Evolutionary conservation across 129 eudicot genomes (phyloP).

Genomic region (Dittrichia graveolens): DNA sequence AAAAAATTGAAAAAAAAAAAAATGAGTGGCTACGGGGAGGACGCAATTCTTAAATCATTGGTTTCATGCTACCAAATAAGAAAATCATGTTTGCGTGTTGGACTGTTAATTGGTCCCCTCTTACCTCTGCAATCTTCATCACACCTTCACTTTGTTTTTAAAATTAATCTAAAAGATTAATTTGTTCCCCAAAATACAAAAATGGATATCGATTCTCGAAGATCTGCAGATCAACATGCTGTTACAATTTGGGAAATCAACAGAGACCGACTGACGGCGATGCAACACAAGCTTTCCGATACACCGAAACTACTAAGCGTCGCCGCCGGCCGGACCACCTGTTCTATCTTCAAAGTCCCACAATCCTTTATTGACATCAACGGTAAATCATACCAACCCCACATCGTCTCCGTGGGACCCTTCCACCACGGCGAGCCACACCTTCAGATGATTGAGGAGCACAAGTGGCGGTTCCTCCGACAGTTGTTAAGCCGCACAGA

Average conservation of each 20-base stretch:
- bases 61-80: too few relatives aligned
- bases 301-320: constrained; percentile 56
- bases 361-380: constrained; percentile 59
- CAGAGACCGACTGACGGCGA: constrained; percentile 42
- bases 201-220: constrained; percentile 26
- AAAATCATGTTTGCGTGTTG: too few relatives aligned
- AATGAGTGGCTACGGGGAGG: too few relatives aligned
- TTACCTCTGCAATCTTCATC: too few relatives aligned
- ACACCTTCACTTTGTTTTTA: background rate
- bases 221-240: constrained; percentile 25
- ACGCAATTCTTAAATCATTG: too few relatives aligned
- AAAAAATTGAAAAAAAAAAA: too few relatives aligned
- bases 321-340: constrained; percentile 63
- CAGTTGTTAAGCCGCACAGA: constrained; percentile 45
- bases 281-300: constrained; percentile 57
- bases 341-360: constrained; percentile 80
- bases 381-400: constrained; percentile 61
- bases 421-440: constrained; percentile 65
- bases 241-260: constrained; percentile 55
- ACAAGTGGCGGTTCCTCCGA: constrained; percentile 76
- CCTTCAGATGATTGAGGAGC: constrained; percentile 76
- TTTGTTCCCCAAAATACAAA: background rate
- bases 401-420: constrained; percentile 78
- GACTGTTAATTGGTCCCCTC: too few relatives aligned
- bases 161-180: background rate